Conservation (phyloP, 805 yeast species). For the Metschnikowia picachoensis region DNA sequence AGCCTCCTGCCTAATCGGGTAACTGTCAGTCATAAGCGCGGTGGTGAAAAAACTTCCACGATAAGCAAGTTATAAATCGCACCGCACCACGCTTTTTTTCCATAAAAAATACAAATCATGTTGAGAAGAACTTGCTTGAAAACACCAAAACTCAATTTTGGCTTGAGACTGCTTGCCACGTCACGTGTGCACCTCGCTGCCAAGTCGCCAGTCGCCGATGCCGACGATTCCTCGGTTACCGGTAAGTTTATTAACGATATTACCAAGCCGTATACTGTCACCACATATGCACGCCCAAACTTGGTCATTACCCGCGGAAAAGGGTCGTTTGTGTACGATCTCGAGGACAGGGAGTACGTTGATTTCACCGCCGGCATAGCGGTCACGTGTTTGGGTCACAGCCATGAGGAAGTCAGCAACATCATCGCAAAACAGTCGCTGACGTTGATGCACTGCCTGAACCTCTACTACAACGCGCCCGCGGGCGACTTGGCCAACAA, state of each 20-base stretch:
- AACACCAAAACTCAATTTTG: neutral
- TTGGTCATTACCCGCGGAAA: constrained; percentile 75
- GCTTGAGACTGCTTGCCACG: neutral
- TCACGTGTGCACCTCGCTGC: constrained; percentile 2
- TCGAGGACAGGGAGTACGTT: constrained; percentile 70
- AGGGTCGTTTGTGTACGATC: constrained; percentile 79
- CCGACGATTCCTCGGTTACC: constrained; percentile 30
- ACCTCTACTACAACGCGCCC: constrained; percentile 79
- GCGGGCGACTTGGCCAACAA: constrained; percentile 75
- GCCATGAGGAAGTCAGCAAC: constrained; percentile 68
- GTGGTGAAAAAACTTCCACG: constrained; percentile 15
- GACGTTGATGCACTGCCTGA: constrained; percentile 78
- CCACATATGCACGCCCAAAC: constrained; percentile 78
- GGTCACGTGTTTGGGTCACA: constrained; percentile 91
- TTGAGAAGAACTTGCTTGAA: constrained; percentile 6
- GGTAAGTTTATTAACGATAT: constrained; percentile 42
- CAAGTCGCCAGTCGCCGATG: constrained; percentile 25
- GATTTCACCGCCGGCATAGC: constrained; percentile 97
- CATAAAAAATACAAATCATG: neutral
- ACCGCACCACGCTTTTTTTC: neutral
- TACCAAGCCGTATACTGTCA: constrained; percentile 54
- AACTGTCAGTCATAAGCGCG: constrained; percentile 22
- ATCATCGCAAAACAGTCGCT: constrained; percentile 69
- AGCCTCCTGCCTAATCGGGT: constrained; percentile 11
- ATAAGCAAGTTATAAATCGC: constrained; percentile 6